Conservation (phyloP, 345 rosid species). For the Noccaea bulbosa region DNA sequence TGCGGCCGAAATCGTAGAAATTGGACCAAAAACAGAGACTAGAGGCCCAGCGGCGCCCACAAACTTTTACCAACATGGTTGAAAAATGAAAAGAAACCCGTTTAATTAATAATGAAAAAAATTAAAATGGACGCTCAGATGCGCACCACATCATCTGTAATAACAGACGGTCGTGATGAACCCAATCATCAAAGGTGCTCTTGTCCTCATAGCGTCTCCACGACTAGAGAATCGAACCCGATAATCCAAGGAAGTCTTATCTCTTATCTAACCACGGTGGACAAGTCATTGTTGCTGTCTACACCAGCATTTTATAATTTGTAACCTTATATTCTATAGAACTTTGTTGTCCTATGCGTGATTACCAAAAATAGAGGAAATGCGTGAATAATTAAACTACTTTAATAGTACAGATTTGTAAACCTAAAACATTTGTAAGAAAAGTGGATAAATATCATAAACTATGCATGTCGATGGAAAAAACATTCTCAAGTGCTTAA, state of each 20-base stretch:
- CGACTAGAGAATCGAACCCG: background rate
- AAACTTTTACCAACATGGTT: conserved; percentile 22
- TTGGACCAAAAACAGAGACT: conserved; percentile 5
- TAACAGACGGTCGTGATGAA: conserved; percentile 3
- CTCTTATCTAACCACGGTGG: background rate
- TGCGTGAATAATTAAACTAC: too few species aligned
- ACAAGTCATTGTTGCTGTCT: background rate
- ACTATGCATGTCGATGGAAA: background rate
- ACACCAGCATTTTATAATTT: too few species aligned
- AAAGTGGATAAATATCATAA: background rate
- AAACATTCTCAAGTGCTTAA: conserved; percentile 11
- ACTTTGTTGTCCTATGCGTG: too few species aligned
- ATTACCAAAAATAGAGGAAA: too few species aligned
- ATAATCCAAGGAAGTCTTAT: background rate
- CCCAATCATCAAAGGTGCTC: background rate
- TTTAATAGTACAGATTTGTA: too few species aligned
- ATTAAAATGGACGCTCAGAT: background rate
- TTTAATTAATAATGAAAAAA: background rate
- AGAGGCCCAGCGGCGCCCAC: conserved; percentile 33
- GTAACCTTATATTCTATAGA: too few species aligned
- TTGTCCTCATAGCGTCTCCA: background rate
- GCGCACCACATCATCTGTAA: background rate
- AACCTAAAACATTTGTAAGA: background rate
- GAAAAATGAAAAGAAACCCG: background rate
- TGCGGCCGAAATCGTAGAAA: background rate